A percentile compares a stretch with the other conserved stretches of the same genome.
phyloP scores from a whole-genome alignment of 2,329 filamentous ascomycete species.

The Sporothrix luriei region DNA sequence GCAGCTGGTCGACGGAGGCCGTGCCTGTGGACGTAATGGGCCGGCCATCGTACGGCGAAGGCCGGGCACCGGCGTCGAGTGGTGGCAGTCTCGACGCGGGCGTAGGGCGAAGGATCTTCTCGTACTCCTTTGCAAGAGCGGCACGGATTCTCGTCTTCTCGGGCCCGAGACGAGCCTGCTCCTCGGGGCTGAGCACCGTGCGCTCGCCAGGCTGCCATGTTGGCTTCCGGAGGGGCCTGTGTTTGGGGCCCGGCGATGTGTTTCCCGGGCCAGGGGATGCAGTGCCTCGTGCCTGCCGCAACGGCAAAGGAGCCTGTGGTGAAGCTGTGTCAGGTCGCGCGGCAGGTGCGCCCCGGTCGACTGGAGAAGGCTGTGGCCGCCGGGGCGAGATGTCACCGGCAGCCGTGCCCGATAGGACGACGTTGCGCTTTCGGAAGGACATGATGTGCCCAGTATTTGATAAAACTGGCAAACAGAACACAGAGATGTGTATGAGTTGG shows the following conservation, averaged over 20 bases:
- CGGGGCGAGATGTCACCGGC: slow-evolving; percentile 23
- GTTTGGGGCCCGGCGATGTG: not conserved
- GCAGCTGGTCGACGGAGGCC: slow-evolving; percentile 76
- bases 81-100: slow-evolving; percentile 31
- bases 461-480: not conserved
- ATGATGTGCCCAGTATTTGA: slow-evolving; percentile 38
- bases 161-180: slow-evolving; percentile 27
- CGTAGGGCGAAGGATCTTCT: not conserved
- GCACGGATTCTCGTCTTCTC: slow-evolving; percentile 31
- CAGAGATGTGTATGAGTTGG: not conserved
- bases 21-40: slow-evolving; percentile 90
- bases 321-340: slow-evolving; percentile 17
- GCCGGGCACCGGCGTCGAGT: slow-evolving; percentile 62
- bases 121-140: slow-evolving; percentile 27
- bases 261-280: not conserved
- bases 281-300: not conserved
- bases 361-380: slow-evolving; percentile 1
- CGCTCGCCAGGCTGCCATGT: slow-evolving; percentile 29
- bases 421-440: slow-evolving; percentile 62
- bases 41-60: slow-evolving; percentile 85
- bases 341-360: slow-evolving; percentile 1
- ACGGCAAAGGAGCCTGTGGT: not conserved
- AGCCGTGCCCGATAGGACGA: slow-evolving; percentile 51
- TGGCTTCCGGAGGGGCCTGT: slow-evolving; percentile 3
- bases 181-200: slow-evolving; percentile 16